Evolutionary conservation across 2,329 filamentous ascomycete genomes (phyloP).

Genomic region (Blumeria graminis): DNA sequence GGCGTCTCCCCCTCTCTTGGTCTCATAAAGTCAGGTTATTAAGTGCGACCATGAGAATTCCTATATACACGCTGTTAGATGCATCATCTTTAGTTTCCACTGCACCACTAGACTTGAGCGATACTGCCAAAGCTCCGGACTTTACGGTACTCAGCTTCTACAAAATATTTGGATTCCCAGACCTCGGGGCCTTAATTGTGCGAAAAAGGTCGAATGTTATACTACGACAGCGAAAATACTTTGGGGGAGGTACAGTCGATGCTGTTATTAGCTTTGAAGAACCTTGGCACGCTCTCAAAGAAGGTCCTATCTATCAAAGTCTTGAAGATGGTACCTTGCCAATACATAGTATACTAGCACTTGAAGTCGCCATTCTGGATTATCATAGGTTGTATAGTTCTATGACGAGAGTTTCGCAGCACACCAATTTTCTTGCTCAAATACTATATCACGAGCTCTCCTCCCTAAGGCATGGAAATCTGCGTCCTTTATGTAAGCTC

Average conservation of each 20-base stretch:
- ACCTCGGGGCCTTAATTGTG: constrained; percentile 67
- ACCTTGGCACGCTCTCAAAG: constrained; percentile 63
- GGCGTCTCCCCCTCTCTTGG: constrained; percentile 51
- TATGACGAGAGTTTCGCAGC: constrained; percentile 43
- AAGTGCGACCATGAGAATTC: too few relatives aligned
- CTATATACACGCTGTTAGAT: too few relatives aligned
- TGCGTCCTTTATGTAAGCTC: too few relatives aligned
- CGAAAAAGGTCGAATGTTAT: constrained; percentile 41
- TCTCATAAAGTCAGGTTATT: constrained; percentile 18
- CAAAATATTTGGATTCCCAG: constrained; percentile 95
- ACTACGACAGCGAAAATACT: constrained; percentile 50
- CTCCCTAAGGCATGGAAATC: constrained; percentile 18
- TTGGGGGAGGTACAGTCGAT: constrained; percentile 86
- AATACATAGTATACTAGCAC: constrained; percentile 69
- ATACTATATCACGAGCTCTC: constrained; percentile 27
- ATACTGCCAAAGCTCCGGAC: too few relatives aligned
- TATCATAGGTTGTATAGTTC: constrained; percentile 47
- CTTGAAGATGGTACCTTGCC: constrained; percentile 83
- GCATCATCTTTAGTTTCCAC: too few relatives aligned
- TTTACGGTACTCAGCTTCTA: constrained; percentile 57
- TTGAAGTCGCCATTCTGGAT: constrained; percentile 47
- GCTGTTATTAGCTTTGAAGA: constrained; percentile 59
- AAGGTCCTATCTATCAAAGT: constrained; percentile 46
- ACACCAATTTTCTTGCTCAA: constrained; percentile 41
- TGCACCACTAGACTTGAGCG: too few relatives aligned